These are phyloP conservation scores for Candida tetrigidarum DNA, from an alignment of 1,139 yeast genomes.

Conservation along the genomic window DNA sequence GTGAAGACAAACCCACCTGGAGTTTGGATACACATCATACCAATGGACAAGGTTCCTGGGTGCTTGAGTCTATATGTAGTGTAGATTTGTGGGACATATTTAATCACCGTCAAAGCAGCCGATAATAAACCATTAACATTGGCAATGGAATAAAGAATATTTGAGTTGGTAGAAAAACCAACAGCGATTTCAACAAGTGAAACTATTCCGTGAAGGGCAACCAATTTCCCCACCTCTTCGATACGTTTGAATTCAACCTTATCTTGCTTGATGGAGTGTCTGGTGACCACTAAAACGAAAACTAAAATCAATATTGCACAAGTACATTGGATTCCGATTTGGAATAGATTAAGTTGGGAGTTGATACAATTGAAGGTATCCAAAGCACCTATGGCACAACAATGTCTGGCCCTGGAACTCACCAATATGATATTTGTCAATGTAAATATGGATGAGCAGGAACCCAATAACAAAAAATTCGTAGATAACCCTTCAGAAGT, in stretches of 20 bases:
- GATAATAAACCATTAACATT: constrained; percentile 66
- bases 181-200: constrained; percentile 39
- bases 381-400: constrained; percentile 50
- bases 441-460: constrained; percentile 73
- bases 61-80: constrained; percentile 74
- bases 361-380: constrained; percentile 64
- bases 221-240: constrained; percentile 42
- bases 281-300: constrained; percentile 54
- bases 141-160: constrained; percentile 47
- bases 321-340: constrained; percentile 67
- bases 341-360: constrained; percentile 70
- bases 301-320: constrained; percentile 67
- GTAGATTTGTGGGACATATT: constrained; percentile 79
- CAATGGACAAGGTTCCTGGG: constrained; percentile 79
- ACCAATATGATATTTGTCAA: constrained; percentile 68
- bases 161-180: constrained; percentile 27
- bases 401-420: constrained; percentile 56
- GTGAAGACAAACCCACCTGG: constrained; percentile 91
- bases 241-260: constrained; percentile 48
- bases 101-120: constrained; percentile 64
- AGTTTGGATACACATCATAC: constrained; percentile 86
- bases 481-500: constrained; percentile 85
- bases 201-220: constrained; percentile 36
- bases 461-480: constrained; percentile 71
- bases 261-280: constrained; percentile 50